phyloP scores from a whole-genome alignment of 208 protist species.

The Leishmania tarentolae region DNA sequence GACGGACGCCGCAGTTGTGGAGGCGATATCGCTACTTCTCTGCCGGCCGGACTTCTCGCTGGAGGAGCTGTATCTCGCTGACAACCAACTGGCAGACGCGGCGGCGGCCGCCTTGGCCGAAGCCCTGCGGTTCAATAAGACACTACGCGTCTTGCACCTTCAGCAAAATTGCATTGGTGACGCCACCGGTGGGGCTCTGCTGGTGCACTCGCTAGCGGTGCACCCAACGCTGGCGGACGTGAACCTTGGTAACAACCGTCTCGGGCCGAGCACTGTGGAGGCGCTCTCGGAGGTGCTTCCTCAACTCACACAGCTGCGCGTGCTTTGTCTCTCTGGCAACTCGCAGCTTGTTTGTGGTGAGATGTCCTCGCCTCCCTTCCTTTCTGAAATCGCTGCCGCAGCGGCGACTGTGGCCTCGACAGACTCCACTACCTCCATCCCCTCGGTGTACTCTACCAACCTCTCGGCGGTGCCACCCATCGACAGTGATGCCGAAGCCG shows the following conservation, averaged over 20 bases:
- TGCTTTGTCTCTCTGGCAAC: conserved; percentile 80
- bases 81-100: conserved; percentile 71
- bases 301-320: conserved; percentile 39
- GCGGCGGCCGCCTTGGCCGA: conserved; percentile 71
- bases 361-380: neutral
- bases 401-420: neutral
- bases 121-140: conserved; percentile 75
- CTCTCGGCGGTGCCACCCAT: neutral
- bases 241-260: conserved; percentile 71
- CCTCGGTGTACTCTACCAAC: neutral
- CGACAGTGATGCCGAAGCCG: neutral
- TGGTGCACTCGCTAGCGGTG: conserved; percentile 51
- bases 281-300: conserved; percentile 66
- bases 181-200: conserved; percentile 54
- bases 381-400: neutral
- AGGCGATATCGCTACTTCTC: conserved; percentile 73
- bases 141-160: conserved; percentile 74
- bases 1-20: conserved; percentile 56
- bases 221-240: conserved; percentile 65
- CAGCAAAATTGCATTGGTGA: conserved; percentile 80
- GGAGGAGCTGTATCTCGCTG: conserved; percentile 75
- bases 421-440: neutral
- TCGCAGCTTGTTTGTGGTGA: conserved; percentile 32
- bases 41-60: conserved; percentile 61
- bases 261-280: conserved; percentile 47